phyloP scores from a whole-genome alignment of 2,329 filamentous ascomycete genomes.

The Sporothrix variecibatus region DNA sequence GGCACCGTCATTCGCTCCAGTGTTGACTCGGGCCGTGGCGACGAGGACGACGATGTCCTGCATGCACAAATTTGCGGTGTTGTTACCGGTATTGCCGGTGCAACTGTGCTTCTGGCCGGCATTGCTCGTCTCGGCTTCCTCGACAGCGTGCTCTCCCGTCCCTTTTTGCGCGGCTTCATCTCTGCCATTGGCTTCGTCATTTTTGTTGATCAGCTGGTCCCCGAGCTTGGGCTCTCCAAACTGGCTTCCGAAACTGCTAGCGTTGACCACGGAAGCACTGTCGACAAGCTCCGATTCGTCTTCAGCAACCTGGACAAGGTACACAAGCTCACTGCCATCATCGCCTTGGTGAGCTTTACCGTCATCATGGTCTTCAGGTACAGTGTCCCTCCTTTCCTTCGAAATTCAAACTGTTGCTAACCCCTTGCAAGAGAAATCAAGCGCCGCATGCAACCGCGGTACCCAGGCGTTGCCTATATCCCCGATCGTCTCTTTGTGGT shows the following conservation, averaged over 20 bases:
- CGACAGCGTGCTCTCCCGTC: constrained; percentile 89
- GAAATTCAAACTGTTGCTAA: background rate
- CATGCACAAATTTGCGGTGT: constrained; percentile 86
- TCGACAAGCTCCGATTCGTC: constrained; percentile 84
- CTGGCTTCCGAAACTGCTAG: constrained; percentile 62
- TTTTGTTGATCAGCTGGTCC: constrained; percentile 89
- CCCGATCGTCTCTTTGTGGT: constrained; percentile 92
- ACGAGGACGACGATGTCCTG: constrained; percentile 63
- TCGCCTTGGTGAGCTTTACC: constrained; percentile 77
- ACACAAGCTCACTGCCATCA: constrained; percentile 73
- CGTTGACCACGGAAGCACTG: constrained; percentile 80
- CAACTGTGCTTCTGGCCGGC: constrained; percentile 85
- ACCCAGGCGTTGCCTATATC: constrained; percentile 79
- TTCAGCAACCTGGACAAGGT: constrained; percentile 63
- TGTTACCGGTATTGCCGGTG: constrained; percentile 82
- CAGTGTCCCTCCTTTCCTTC: constrained; percentile 32
- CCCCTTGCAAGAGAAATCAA: constrained; percentile 70
- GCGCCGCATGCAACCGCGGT: constrained; percentile 74
- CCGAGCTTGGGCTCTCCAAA: constrained; percentile 76
- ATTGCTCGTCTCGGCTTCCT: constrained; percentile 85
- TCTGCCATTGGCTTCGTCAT: constrained; percentile 97
- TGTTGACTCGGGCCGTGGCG: constrained; percentile 67
- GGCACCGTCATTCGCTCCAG: constrained; percentile 81
- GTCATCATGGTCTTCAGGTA: constrained; percentile 91
- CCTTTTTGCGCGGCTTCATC: constrained; percentile 93